phyloP scores from a whole-genome alignment of 148 eudicot genomes.

The Nyssa sinensis region DNA sequence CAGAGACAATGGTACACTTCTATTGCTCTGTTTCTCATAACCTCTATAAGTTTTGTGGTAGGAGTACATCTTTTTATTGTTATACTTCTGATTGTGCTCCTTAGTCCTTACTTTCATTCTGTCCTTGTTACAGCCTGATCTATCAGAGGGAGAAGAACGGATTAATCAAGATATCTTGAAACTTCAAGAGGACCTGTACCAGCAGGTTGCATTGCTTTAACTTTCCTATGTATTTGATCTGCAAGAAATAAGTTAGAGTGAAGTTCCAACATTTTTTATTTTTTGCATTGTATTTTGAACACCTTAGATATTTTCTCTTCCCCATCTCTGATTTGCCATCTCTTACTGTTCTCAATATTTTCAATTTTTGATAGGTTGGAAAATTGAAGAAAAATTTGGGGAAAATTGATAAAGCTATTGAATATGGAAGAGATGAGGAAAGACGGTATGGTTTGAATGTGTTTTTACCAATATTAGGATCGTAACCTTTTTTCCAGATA shows the following conservation, averaged over 20 bases:
- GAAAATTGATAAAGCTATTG: conserved; percentile 41
- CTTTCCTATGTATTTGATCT: not conserved
- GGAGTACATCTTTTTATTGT: not conserved
- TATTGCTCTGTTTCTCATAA: not conserved
- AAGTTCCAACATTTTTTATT: too few species aligned
- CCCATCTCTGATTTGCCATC: conserved; percentile 16
- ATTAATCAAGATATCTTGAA: conserved; percentile 51
- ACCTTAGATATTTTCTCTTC: not conserved
- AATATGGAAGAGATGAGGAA: conserved; percentile 35
- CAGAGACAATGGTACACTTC: conserved; percentile 66
- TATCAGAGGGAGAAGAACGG: conserved; percentile 69
- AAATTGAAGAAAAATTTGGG: conserved; percentile 56
- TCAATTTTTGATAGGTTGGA: conserved; percentile 40
- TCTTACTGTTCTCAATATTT: too few species aligned
- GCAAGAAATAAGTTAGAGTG: too few species aligned
- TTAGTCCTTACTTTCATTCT: not conserved
- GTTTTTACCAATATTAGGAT: not conserved
- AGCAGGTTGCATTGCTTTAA: conserved; percentile 42
- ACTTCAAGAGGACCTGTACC: conserved; percentile 55
- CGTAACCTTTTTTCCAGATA: not conserved
- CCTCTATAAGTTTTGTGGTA: too few species aligned
- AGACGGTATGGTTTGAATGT: conserved; percentile 40
- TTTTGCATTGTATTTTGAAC: too few species aligned
- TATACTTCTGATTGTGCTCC: too few species aligned
- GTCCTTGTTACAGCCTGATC: conserved; percentile 59